A percentile compares a stretch with the other conserved stretches of the same genome.
Conservation (phyloP, 2,329 filamentous ascomycete species). For the Fusarium sp. region DNA sequence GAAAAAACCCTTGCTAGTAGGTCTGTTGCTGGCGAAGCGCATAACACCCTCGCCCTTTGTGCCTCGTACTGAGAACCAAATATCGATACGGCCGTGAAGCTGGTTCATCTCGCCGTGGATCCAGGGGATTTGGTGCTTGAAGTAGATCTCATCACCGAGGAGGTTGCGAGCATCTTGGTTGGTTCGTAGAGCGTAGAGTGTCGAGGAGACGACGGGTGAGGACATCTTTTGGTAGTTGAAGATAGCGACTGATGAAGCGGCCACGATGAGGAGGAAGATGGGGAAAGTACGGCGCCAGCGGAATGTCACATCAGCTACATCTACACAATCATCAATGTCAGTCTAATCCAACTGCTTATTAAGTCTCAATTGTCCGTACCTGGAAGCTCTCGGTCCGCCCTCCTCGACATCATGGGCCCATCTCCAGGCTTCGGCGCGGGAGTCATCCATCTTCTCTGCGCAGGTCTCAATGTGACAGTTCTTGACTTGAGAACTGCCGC, state of each 20-base stretch:
- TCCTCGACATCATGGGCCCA: conserved; percentile 72
- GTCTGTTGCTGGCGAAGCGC: conserved; percentile 81
- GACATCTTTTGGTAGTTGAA: conserved; percentile 99
- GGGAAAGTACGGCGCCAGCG: conserved; percentile 80
- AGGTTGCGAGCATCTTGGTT: conserved; percentile 77
- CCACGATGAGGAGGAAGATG: conserved; percentile 79
- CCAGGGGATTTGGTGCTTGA: conserved; percentile 81
- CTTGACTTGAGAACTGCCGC: conserved; percentile 37
- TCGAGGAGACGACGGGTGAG: conserved; percentile 85
- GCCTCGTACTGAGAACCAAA: conserved; percentile 87
- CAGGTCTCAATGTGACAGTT: conserved; percentile 21
- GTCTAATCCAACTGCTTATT: background rate
- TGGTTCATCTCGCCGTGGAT: conserved; percentile 91
- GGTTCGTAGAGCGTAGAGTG: conserved; percentile 90
- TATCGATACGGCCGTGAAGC: conserved; percentile 89
- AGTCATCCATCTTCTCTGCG: conserved; percentile 60
- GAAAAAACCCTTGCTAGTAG: conserved; percentile 70
- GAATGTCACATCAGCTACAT: conserved; percentile 57
- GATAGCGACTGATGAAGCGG: conserved; percentile 80
- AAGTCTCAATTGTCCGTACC: conserved; percentile 52
- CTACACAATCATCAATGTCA: conserved; percentile 39
- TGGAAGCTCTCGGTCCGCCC: conserved; percentile 73
- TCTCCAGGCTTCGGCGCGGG: conserved; percentile 67
- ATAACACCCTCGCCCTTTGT: conserved; percentile 76
- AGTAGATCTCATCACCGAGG: conserved; percentile 89